Evolutionary conservation across 768 basidiomycete species (phyloP).

Genomic region (Suillus sp.): DNA sequence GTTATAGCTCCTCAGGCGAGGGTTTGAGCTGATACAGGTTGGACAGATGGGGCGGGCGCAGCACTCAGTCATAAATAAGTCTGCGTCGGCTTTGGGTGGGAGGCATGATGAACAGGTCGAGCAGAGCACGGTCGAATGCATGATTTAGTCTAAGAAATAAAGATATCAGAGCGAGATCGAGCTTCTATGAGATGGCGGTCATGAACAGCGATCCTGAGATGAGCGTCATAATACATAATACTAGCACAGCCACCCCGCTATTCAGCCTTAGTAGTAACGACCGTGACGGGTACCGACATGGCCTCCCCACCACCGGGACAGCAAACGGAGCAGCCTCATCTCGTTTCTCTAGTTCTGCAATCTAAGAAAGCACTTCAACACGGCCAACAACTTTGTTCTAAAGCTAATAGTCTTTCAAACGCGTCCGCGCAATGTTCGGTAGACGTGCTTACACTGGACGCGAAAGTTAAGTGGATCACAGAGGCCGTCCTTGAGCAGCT

Average conservation of each 20-base stretch:
- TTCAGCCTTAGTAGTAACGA: background rate
- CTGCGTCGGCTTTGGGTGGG: constrained; percentile 36
- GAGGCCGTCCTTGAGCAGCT: constrained; percentile 77
- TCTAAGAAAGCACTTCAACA: constrained; percentile 83
- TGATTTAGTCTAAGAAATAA: constrained; percentile 4
- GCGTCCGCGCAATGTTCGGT: constrained; percentile 65
- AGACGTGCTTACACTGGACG: constrained; percentile 76
- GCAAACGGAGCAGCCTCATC: constrained; percentile 53
- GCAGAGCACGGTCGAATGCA: constrained; percentile 41
- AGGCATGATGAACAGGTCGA: constrained; percentile 64
- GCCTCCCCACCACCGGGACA: constrained; percentile 19
- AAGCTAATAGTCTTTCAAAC: constrained; percentile 63
- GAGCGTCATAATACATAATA: background rate
- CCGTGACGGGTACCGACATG: constrained; percentile 18
- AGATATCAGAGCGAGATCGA: background rate
- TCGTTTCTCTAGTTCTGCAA: constrained; percentile 75
- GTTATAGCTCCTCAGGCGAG: constrained; percentile 65
- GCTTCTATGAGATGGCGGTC: background rate
- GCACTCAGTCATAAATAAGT: constrained; percentile 58
- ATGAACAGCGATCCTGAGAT: background rate
- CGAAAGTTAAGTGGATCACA: constrained; percentile 77
- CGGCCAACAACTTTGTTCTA: constrained; percentile 73
- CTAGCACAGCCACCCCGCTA: constrained; percentile 11
- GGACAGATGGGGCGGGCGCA: constrained; percentile 69
- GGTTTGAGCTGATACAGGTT: constrained; percentile 57